phyloP scores from a whole-genome alignment of 371 early-diverging fungal species.

The Mortierella sp. region DNA sequence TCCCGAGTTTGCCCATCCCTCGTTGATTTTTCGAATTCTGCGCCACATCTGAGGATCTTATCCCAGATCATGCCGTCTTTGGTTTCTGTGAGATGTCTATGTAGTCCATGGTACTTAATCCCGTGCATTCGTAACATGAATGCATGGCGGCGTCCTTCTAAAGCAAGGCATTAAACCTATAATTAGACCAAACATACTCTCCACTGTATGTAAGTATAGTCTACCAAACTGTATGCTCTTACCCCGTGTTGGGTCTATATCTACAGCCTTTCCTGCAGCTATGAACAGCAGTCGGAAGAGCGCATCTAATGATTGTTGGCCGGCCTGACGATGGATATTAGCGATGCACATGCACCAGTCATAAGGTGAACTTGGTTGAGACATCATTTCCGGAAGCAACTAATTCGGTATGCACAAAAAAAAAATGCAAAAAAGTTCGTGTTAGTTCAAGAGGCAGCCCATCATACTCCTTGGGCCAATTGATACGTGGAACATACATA shows the following conservation, averaged over 20 bases:
- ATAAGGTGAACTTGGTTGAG: slow-evolving; percentile 26
- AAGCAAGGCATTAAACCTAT: not conserved
- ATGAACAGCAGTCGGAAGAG: slow-evolving; percentile 47
- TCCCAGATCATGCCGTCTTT: slow-evolving; percentile 42
- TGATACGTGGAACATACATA: slow-evolving; percentile 20
- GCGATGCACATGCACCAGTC: slow-evolving; percentile 39
- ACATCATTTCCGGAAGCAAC: slow-evolving; percentile 38
- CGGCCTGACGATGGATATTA: slow-evolving; percentile 12
- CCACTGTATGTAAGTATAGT: no score
- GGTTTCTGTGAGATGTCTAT: not conserved
- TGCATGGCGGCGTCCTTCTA: slow-evolving; percentile 34
- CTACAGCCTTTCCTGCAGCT: slow-evolving; percentile 38
- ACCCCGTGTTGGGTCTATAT: slow-evolving; percentile 22
- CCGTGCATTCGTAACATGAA: slow-evolving; percentile 42
- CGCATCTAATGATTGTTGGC: slow-evolving; percentile 34
- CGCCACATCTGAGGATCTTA: slow-evolving; percentile 37
- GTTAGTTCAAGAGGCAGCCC: not conserved
- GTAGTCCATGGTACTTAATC: slow-evolving; percentile 29
- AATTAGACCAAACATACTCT: not conserved
- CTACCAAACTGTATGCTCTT: not conserved
- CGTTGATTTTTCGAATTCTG: slow-evolving; percentile 32
- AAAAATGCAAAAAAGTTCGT: not conserved
- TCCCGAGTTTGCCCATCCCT: slow-evolving; percentile 17
- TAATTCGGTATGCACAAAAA: slow-evolving; percentile 2
- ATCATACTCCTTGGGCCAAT: not conserved